phyloP scores from a whole-genome alignment of 2,329 filamentous ascomycete species.

The Penicillium vulpinum region DNA sequence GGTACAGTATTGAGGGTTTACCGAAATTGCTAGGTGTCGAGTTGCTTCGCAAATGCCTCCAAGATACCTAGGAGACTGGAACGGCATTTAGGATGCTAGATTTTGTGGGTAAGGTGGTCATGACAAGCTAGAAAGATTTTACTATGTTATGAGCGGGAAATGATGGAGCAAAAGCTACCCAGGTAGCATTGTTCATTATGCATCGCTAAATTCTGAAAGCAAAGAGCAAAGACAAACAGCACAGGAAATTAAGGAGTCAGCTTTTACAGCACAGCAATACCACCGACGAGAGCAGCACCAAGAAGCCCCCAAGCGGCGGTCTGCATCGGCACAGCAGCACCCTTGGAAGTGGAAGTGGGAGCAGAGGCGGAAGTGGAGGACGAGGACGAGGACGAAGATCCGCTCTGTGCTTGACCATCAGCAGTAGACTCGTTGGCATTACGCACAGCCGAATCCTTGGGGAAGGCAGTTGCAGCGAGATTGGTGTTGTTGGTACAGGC shows the following conservation, averaged over 20 bases:
- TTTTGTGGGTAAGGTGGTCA: neutral
- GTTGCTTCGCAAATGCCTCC: neutral
- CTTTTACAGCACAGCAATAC: constrained; percentile 33
- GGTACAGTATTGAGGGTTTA: too few species aligned
- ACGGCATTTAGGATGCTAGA: too few species aligned
- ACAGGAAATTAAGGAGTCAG: too few species aligned
- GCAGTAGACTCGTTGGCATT: constrained; percentile 49
- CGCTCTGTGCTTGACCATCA: constrained; percentile 34
- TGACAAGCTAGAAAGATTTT: neutral
- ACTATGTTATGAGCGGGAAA: neutral
- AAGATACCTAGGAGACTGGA: neutral
- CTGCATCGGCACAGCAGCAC: constrained; percentile 31
- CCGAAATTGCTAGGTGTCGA: neutral
- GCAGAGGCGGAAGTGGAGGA: constrained; percentile 10
- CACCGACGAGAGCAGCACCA: constrained; percentile 35
- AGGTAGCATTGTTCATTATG: neutral
- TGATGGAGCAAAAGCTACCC: neutral
- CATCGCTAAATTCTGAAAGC: neutral
- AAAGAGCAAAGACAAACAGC: neutral
- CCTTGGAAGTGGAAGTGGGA: constrained; percentile 27
- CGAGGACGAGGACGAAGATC: constrained; percentile 5
- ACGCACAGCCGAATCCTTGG: constrained; percentile 35
- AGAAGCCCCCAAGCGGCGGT: constrained; percentile 41
- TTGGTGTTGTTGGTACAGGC: constrained; percentile 62
- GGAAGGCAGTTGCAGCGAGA: constrained; percentile 50